phyloP scores from a whole-genome alignment of 2,329 filamentous ascomycete species.

The Cladosporium sp. region DNA sequence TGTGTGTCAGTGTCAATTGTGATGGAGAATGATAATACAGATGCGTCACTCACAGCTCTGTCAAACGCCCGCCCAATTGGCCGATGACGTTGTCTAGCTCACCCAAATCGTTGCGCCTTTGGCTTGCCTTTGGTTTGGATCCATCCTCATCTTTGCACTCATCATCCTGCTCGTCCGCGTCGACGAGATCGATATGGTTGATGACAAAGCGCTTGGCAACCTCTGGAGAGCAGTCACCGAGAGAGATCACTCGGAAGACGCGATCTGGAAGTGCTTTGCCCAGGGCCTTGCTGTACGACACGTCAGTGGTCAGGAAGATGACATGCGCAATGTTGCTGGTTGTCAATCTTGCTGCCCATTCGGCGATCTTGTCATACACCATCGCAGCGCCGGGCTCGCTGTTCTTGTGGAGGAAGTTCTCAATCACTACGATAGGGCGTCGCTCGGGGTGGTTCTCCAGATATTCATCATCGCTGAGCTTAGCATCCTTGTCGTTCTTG shows the following conservation, averaged over 20 bases:
- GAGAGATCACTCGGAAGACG: constrained; percentile 80
- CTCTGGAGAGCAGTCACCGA: constrained; percentile 80
- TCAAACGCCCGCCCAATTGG: constrained; percentile 84
- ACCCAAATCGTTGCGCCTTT: constrained; percentile 57
- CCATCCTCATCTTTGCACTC: constrained; percentile 41
- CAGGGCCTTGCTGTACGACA: constrained; percentile 83
- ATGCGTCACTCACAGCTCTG: constrained; percentile 61
- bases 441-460: constrained; percentile 85
- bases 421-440: constrained; percentile 80
- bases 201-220: constrained; percentile 90
- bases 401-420: constrained; percentile 84
- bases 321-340: constrained; percentile 90
- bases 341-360: constrained; percentile 83
- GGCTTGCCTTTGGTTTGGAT: constrained; percentile 47
- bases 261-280: constrained; percentile 86
- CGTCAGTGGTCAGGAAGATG: constrained; percentile 87
- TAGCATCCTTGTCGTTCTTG: constrained; percentile 71
- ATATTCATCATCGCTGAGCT: constrained; percentile 79
- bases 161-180: constrained; percentile 29
- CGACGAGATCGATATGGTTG: constrained; percentile 64
- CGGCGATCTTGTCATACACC: constrained; percentile 60
- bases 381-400: constrained; percentile 44
- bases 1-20: neutral
- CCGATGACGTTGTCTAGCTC: constrained; percentile 82
- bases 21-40: neutral